Base-by-base conservation (phyloP, 2,329 filamentous ascomycete genomes). In the Dendryphion nanum region DNA sequence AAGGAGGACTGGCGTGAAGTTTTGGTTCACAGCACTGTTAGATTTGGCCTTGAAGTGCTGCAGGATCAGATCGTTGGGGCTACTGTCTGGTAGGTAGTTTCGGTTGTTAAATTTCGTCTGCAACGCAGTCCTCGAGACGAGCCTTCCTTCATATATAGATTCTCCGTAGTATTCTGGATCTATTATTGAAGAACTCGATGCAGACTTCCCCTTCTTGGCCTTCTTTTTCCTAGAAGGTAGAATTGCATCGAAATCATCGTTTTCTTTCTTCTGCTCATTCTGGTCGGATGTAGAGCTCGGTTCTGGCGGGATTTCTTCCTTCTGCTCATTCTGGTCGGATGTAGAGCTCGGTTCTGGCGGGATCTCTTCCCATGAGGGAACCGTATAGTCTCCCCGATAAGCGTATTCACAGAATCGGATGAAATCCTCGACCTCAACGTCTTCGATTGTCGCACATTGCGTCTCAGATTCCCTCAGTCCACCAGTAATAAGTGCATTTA, bases 1-100 rank as follows among this genome's bases (percentile, higher is more conserved):
- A 2, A 63, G 47, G 14, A 64, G 15, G 35, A 52, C 48, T 41
- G 46, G 43, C 30, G 45, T 52, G 36, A 54, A 52, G 41, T 52
- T 41, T 44, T 55, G 44, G 40, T 43, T 20, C 3, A 23, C 34
- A 35, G 40, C 18, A 30, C 13, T 52, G 38, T 52, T 50, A 28
- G 38, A 16, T 40, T 42, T 38, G 16, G 48, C 43, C 30, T 45
- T 33, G 37, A 44, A 48, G 10, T 43, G 44, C 18, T 46, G 29
- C 30, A 45, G 24, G 16, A 51, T 45, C 21, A 24, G 32, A 40
- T 38, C 37, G 42, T 45, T 48, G 29, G 38, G 45, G 21, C 33
- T 28, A 23, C 35, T 23, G 35, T 47, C 33, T 24, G 10, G 23
- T 29, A 43, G 33, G 34, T 46, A 48, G 24, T 24, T 47, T 38